These are phyloP conservation scores for Dothistroma septosporum DNA, from an alignment of 2,329 filamentous ascomycete genomes.

Conservation along the genomic window DNA sequence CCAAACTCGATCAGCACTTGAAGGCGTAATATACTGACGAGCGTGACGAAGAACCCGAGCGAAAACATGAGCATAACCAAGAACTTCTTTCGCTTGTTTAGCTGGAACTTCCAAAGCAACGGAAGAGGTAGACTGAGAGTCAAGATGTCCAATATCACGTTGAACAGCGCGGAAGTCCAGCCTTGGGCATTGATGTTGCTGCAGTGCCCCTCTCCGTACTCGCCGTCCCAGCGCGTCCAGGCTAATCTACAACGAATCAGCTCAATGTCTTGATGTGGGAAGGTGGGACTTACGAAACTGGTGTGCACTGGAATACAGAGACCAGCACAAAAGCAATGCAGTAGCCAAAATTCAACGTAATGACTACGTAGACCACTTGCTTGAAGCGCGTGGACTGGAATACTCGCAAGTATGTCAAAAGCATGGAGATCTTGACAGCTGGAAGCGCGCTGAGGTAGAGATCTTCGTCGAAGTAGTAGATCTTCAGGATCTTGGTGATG, in stretches of 20 bases:
- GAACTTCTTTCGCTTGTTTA: conserved; percentile 23
- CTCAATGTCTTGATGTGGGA: too few species aligned
- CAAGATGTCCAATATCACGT: conserved; percentile 22
- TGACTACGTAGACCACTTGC: conserved; percentile 10
- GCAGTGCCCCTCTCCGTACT: conserved; percentile 12
- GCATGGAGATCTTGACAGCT: conserved; percentile 19
- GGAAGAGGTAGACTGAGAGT: conserved; percentile 22
- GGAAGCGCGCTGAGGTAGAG: conserved; percentile 18
- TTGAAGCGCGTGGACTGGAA: conserved; percentile 21
- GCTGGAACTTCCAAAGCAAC: conserved; percentile 19
- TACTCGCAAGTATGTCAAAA: conserved; percentile 18
- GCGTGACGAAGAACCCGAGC: conserved; percentile 21
- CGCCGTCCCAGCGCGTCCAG: conserved; percentile 17
- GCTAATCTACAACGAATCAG: conserved; percentile 1
- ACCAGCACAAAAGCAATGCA: conserved; percentile 16
- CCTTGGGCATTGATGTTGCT: conserved; percentile 23
- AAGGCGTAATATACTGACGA: conserved; percentile 18
- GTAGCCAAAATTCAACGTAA: conserved; percentile 17
- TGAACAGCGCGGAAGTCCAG: conserved; percentile 19
- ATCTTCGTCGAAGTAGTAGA: conserved; percentile 18
- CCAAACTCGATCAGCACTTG: conserved; percentile 23
- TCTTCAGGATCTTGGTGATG: conserved; percentile 17
- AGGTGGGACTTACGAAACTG: neutral
- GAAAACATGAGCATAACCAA: conserved; percentile 23
- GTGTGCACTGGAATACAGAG: conserved; percentile 20